Evolutionary conservation across 495 filamentous ascomycete genomes (phyloP), one percentile per base, ranked within the genome.

Genomic region (Cercophora samala): DNA sequence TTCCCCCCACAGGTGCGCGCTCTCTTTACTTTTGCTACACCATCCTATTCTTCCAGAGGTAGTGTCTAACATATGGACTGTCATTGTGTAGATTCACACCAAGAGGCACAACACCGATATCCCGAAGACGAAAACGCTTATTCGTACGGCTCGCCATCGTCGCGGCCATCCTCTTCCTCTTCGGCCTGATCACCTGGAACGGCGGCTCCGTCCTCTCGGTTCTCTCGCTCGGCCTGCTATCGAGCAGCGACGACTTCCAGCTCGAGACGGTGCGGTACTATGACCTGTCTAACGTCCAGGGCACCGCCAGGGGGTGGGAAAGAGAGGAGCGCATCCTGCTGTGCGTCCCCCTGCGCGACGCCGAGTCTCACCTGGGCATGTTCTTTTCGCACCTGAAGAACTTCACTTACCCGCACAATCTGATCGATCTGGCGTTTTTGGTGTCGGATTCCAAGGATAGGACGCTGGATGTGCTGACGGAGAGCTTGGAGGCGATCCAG

Each of bases 381-480:
- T 98, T 99, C 85, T 99, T 99, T 79, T 89, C 88, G 37, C 96
- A 99, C 76, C 86, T 99, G 54, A 88, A 85, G 58, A 99, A 98
- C 78, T 90, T 99, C 63, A 99, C 96, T 42, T 99, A 99, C 74
- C 96, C 96, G 0, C 96, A 99, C 75, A 89, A 96, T 73, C 84
- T 98, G 55, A 93, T 99, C 73, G 96, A 99, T 72, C 82, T 99
- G 21, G 96, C 95, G 3, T 99, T 99, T 74, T 81, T 99, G 59
- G 96, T 99, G 19, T 97, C 96, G 60, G 96, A 99, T 77, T 98
- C 95, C 15, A 97, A 95, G 72, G 96, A 99, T 75, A 84, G 87
- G 46, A 99, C 96, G 2, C 80, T 97, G n/a, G 77, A 81, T 9
- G 84, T 93, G 63, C 83, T 99, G 54, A 83, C 87, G 21, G 79